A percentile compares a stretch with the other conserved stretches of the same genome.
phyloP scores from a whole-genome alignment of 768 basidiomycete genomes.

The Boletus pseudopeckii region DNA sequence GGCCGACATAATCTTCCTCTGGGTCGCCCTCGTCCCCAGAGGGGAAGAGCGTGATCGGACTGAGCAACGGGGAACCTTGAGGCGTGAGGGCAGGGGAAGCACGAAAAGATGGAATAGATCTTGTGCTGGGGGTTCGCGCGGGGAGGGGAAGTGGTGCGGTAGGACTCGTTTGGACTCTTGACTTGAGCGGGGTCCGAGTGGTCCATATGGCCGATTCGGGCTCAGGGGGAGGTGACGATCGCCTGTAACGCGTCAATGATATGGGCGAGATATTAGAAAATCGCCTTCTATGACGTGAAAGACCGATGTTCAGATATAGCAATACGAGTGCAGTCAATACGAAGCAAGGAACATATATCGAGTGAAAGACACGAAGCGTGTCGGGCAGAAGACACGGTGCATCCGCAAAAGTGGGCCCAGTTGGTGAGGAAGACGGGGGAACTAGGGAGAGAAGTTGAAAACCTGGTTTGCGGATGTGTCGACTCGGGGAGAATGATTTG shows the following conservation, averaged over 20 bases:
- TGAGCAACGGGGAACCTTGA: conserved; percentile 36
- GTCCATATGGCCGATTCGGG: conserved; percentile 38
- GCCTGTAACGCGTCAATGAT: conserved; percentile 31
- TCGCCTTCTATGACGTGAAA: conserved; percentile 13
- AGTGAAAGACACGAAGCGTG: conserved; percentile 54
- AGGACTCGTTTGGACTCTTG: conserved; percentile 38
- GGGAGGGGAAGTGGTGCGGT: conserved; percentile 35
- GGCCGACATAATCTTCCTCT: conserved; percentile 43
- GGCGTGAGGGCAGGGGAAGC: conserved; percentile 39
- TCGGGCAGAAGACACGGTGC: conserved; percentile 79
- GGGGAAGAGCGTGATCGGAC: conserved; percentile 34
- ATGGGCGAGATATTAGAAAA: conserved; percentile 29
- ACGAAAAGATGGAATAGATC: conserved; percentile 37
- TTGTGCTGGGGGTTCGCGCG: conserved; percentile 40
- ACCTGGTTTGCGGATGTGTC: conserved; percentile 71
- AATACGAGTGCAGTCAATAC: conserved; percentile 50
- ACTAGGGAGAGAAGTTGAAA: conserved; percentile 82
- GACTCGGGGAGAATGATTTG: conserved; percentile 80
- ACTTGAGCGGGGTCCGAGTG: conserved; percentile 43
- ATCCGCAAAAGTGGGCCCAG: conserved; percentile 52
- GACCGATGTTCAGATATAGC: conserved; percentile 41
- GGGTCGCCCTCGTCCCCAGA: conserved; percentile 45
- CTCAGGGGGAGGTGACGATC: conserved; percentile 23
- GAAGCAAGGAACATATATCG: conserved; percentile 63
- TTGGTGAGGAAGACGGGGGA: conserved; percentile 29